phyloP scores from a whole-genome alignment of 1,284 basidiomycete genomes.

The Apiotrichum gamsii region DNA sequence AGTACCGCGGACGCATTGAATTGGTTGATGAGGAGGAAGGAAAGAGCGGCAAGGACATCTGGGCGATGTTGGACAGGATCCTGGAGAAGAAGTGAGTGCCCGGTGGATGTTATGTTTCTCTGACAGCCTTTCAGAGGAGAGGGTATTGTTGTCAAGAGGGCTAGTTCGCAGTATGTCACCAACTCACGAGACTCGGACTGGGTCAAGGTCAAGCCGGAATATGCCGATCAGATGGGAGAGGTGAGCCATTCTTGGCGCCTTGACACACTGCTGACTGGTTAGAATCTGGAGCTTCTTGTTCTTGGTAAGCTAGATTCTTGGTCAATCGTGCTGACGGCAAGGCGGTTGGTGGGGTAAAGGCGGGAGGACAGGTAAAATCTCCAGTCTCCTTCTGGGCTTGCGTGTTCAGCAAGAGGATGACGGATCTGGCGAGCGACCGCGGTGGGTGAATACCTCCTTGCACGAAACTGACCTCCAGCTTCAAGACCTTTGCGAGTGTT shows the following conservation, averaged over 20 bases:
- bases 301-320: conserved; percentile 54
- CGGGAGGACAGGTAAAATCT: conserved; percentile 46
- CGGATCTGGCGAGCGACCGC: conserved; percentile 55
- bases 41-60: conserved; percentile 69
- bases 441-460: conserved; percentile 47
- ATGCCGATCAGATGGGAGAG: conserved; percentile 38
- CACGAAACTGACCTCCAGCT: conserved; percentile 19
- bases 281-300: conserved; percentile 81
- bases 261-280: conserved; percentile 30
- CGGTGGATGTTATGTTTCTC: too few species aligned
- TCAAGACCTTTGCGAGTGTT: conserved; percentile 64
- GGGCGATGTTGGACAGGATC: conserved; percentile 67
- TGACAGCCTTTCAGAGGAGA: conserved; percentile 75
- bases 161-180: conserved; percentile 66
- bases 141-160: conserved; percentile 84
- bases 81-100: conserved; percentile 56
- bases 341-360: conserved; percentile 50
- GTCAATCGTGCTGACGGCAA: neutral
- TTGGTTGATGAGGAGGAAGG: conserved; percentile 65
- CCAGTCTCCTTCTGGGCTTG: conserved; percentile 48
- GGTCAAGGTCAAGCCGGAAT: conserved; percentile 96
- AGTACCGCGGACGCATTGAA: conserved; percentile 68
- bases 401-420: conserved; percentile 48
- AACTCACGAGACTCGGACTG: conserved; percentile 82
- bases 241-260: conserved; percentile 7